Evolutionary conservation across 371 early-diverging fungal species (phyloP), one percentile per base, ranked within the genome.

Genomic region (Coemansia sp.): DNA sequence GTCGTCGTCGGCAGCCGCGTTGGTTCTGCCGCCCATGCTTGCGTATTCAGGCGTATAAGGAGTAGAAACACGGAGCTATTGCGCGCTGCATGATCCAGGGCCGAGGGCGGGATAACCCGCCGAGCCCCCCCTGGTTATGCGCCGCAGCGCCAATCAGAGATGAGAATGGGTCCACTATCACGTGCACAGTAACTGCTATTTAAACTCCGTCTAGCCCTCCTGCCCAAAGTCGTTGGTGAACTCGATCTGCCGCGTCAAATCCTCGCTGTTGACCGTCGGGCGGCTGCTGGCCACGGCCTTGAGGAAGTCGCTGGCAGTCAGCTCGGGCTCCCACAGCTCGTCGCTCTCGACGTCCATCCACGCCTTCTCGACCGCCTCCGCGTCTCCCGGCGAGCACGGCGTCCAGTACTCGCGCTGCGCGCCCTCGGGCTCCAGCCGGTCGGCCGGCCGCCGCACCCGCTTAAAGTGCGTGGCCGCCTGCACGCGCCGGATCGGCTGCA

Each of bases 391-490:
- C 32, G 95, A 95, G 69, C 97, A 98, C 8, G 98, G 98, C 26
- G 94, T 95, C 68, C 93, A 79, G 61, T 87, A 86, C 31, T 77
- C 83, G 45, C 79, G 68, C 16, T 48, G 57, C 4, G 32, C 31
- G 30, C 34, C 89, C 89, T 34, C 38, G 2, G 54, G 20, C 4
- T 16, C 38, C 11, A 6, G 16, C 20, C 88, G 89, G 40, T 81
- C 79, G 0, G 82, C 81, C 81, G 86, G 51, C 4, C 42, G 51
- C 30, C 30, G 41, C 65, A 93, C 93, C 79, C 84, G 78, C 81
- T 91, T 93, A 78, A 96, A 98, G 67, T 96, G 96, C 32, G 95
- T 96, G n/a, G 96, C 94, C 55, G 81, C 81, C 74, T 96, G 98
- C 14, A 98, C 95, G 78, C 94, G 95, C 39, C 96, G 88, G 55